Conservation (phyloP, 306 rosid genomes). For the Vicia sativa region DNA sequence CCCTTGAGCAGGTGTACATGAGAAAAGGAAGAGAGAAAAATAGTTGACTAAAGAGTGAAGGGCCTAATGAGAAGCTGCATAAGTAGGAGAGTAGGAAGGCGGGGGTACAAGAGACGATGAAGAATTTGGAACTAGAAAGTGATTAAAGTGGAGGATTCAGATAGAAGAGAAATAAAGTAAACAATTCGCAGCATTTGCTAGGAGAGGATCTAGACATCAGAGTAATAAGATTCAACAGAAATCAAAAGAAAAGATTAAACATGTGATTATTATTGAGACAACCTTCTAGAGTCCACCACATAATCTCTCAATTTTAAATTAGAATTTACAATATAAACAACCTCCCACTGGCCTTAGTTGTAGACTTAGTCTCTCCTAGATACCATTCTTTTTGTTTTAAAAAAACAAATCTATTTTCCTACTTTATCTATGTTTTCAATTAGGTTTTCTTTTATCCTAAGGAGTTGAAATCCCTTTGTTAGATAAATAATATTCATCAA, state of each 20-base stretch:
- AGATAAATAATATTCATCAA: conserved; percentile 20
- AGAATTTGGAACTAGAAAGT: conserved; percentile 11
- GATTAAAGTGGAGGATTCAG: conserved; percentile 11
- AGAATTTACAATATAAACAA: not conserved
- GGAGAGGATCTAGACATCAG: not conserved
- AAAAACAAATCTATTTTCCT: conserved; percentile 12
- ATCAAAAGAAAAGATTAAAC: not conserved
- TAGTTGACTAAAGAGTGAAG: conserved; percentile 5
- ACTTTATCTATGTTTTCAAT: conserved; percentile 1
- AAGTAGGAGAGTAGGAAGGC: not conserved
- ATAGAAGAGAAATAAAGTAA: not conserved
- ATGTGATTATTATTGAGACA: not conserved
- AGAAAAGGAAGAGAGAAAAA: not conserved
- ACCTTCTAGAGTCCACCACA: not conserved
- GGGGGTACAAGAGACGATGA: not conserved
- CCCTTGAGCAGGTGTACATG: not conserved
- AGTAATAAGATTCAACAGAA: not conserved
- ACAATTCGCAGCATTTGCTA: conserved; percentile 1
- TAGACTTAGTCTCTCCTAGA: too few species aligned
- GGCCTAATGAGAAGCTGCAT: not conserved
- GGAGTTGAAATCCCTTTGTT: conserved; percentile 3
- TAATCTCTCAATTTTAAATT: not conserved
- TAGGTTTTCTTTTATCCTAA: not conserved
- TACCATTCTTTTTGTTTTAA: not conserved
- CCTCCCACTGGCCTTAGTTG: not conserved